Conservation (phyloP, 768 basidiomycete species). For the Mycena galericulata region DNA sequence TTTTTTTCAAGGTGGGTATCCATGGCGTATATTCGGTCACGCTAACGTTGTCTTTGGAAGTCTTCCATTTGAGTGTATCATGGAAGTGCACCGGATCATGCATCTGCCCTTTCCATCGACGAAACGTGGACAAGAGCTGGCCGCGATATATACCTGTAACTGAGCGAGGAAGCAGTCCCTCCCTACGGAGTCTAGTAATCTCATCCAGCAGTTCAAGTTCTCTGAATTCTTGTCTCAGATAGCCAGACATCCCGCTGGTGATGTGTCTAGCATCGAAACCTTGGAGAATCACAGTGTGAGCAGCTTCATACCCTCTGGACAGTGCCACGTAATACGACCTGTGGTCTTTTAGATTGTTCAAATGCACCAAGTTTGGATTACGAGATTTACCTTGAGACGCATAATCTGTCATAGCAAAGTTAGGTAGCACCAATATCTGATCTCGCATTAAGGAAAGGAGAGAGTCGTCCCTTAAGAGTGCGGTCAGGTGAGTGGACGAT, state of each 20-base stretch:
- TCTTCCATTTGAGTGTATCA: no score
- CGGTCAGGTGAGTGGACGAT: not conserved
- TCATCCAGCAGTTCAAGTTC: constrained; percentile 51
- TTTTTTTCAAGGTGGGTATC: no score
- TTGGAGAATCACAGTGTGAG: constrained; percentile 43
- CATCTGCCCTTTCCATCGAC: no score
- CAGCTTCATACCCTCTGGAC: constrained; percentile 39
- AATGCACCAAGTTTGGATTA: constrained; percentile 18
- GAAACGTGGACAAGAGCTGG: no score
- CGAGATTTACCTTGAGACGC: constrained; percentile 7
- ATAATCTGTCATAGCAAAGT: no score
- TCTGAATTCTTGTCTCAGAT: constrained; percentile 48
- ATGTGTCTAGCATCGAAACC: constrained; percentile 41
- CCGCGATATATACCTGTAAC: constrained; percentile 28
- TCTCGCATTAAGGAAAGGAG: not conserved
- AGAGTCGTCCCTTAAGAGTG: constrained; percentile 11
- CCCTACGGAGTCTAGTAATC: constrained; percentile 43
- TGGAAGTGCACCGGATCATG: no score
- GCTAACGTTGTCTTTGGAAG: no score
- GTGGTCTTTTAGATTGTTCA: constrained; percentile 38
- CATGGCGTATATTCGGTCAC: no score
- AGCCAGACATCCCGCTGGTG: constrained; percentile 39
- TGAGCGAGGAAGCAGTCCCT: constrained; percentile 27
- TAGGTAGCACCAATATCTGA: constrained; percentile 2
- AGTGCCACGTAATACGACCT: constrained; percentile 47